Evolutionary conservation across 768 basidiomycete species (phyloP).

Genomic region (Panus rudis): DNA sequence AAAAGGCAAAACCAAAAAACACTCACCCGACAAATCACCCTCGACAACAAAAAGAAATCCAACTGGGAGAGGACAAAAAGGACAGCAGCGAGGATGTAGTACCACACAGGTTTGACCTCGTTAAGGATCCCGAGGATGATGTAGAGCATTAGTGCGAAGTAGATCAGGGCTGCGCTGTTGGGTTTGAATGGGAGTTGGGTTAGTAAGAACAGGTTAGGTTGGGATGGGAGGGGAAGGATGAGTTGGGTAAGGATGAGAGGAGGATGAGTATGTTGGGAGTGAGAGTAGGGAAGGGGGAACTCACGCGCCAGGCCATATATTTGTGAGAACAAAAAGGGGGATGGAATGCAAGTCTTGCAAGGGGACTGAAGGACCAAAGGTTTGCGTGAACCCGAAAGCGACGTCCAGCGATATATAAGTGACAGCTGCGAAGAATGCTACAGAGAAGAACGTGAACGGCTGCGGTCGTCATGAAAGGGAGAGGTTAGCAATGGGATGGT

Average conservation of each 20-base stretch:
- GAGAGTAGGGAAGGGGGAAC: constrained; percentile 22
- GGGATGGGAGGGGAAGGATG: too few species aligned
- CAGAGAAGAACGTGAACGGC: constrained; percentile 55
- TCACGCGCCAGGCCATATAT: constrained; percentile 73
- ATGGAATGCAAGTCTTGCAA: constrained; percentile 53
- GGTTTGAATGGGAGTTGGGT: too few species aligned
- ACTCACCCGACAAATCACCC: constrained; percentile 57
- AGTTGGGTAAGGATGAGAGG: not conserved
- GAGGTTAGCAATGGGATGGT: not conserved
- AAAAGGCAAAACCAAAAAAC: too few species aligned
- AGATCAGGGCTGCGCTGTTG: constrained; percentile 55
- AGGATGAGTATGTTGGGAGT: not conserved
- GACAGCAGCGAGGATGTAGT: constrained; percentile 64
- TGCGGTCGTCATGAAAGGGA: constrained; percentile 19
- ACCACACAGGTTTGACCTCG: constrained; percentile 76
- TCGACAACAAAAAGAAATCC: constrained; percentile 73
- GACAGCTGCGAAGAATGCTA: constrained; percentile 62
- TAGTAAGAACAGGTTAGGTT: constrained; percentile 1
- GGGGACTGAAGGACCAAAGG: constrained; percentile 55
- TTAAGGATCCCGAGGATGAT: constrained; percentile 71
- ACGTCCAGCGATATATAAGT: constrained; percentile 84
- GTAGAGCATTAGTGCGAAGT: constrained; percentile 71
- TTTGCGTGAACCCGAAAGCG: constrained; percentile 55
- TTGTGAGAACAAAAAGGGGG: constrained; percentile 74
- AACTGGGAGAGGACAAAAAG: constrained; percentile 79